Conservation (phyloP, 768 basidiomycete species). For the Lenzites betulinus region DNA sequence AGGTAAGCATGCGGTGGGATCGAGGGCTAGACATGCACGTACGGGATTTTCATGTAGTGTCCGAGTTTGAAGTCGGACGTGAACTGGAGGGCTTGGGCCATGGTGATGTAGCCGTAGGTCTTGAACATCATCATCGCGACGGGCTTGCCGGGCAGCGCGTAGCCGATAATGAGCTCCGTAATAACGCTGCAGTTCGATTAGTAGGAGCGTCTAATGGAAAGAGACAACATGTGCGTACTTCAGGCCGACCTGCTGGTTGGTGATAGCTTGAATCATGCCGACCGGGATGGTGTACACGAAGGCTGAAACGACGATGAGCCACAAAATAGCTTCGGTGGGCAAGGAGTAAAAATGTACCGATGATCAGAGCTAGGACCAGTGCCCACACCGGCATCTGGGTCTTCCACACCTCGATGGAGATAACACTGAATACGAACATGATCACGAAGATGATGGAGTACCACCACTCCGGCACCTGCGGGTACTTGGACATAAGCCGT, state of each 20-base stretch:
- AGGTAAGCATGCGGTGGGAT: not conserved
- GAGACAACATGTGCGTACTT: conserved; percentile 33
- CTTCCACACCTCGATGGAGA: conserved; percentile 73
- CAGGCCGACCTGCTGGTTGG: conserved; percentile 78
- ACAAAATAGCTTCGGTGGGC: not conserved
- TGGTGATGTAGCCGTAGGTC: conserved; percentile 76
- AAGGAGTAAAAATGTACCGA: conserved; percentile 40
- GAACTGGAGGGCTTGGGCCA: conserved; percentile 69
- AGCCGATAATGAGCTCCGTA: conserved; percentile 81
- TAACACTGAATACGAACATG: conserved; percentile 70
- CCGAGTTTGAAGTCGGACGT: conserved; percentile 79
- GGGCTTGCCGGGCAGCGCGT: conserved; percentile 74
- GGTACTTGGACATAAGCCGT: conserved; percentile 75
- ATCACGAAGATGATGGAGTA: conserved; percentile 66
- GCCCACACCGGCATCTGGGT: conserved; percentile 73
- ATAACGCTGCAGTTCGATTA: conserved; percentile 51
- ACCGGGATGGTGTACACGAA: conserved; percentile 52
- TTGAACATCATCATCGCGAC: conserved; percentile 88
- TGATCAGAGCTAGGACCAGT: conserved; percentile 69
- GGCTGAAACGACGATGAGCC: conserved; percentile 18
- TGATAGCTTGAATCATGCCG: conserved; percentile 69
- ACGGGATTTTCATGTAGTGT: conserved; percentile 68
- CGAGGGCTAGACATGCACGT: not conserved
- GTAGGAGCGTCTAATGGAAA: not conserved
- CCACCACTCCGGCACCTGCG: conserved; percentile 87